A percentile compares a stretch with the other conserved stretches of the same genome.
Evolutionary conservation across 148 eudicot species (phyloP).

Genomic region (Drosera capensis): DNA sequence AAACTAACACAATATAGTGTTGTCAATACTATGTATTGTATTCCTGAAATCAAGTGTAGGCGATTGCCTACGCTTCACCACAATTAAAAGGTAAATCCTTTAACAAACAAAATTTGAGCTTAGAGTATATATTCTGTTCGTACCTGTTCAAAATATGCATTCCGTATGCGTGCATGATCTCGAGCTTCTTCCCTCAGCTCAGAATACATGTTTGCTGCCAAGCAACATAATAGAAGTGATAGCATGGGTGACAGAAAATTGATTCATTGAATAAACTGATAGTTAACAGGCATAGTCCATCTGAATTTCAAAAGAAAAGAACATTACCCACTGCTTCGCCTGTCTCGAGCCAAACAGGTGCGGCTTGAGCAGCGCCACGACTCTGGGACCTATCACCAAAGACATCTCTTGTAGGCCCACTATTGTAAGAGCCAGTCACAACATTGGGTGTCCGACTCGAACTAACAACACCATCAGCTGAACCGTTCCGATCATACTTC

Average conservation of each 20-base stretch:
- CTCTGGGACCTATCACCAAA: constrained; percentile 46
- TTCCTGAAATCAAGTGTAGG: no score
- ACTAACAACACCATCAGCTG: constrained; percentile 46
- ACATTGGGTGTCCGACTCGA: constrained; percentile 67
- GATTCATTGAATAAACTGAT: constrained; percentile 1
- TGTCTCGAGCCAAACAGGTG: constrained; percentile 94
- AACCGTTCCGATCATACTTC: constrained; percentile 66
- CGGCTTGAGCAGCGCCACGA: constrained; percentile 44
- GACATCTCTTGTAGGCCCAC: constrained; percentile 39
- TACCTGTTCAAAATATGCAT: constrained; percentile 95
- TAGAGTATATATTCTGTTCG: constrained; percentile 11
- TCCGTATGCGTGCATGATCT: constrained; percentile 77
- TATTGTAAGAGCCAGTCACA: constrained; percentile 40
- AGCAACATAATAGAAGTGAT: constrained; percentile 32
- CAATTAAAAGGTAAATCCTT: neutral
- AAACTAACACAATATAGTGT: no score
- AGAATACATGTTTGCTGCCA: constrained; percentile 82
- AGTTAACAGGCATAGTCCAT: no score
- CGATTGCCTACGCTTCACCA: no score
- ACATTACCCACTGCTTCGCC: constrained; percentile 93
- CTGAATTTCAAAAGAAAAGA: constrained; percentile 9
- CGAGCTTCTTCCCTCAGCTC: constrained; percentile 92
- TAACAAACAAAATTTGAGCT: no score
- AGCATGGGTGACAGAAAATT: constrained; percentile 13
- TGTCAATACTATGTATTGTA: no score